These are phyloP conservation scores for Juglanconis juglandina DNA, from an alignment of 2,329 filamentous ascomycete species.

Conservation along the genomic window DNA sequence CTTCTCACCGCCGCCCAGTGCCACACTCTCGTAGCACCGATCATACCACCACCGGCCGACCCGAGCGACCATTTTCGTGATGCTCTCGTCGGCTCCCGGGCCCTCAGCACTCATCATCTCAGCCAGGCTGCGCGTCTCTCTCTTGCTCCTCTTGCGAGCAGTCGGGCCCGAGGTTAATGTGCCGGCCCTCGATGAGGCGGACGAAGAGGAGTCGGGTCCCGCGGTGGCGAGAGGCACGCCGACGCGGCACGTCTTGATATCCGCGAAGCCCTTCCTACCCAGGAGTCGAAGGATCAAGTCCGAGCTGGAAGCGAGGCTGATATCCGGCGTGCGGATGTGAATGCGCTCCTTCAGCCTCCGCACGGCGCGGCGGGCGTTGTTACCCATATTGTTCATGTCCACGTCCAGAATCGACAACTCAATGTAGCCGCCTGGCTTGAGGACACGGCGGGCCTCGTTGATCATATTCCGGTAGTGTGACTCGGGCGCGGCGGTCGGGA, in stretches of 20 bases:
- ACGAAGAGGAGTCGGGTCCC: slow-evolving; percentile 31
- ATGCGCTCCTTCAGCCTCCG: slow-evolving; percentile 70
- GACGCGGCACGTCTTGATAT: slow-evolving; percentile 72
- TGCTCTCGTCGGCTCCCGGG: slow-evolving; percentile 73
- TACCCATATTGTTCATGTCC: slow-evolving; percentile 80
- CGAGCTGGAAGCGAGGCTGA: slow-evolving; percentile 57
- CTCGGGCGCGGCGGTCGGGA: slow-evolving; percentile 67
- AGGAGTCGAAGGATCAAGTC: slow-evolving; percentile 64
- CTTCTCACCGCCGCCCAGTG: slow-evolving; percentile 45
- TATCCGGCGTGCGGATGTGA: slow-evolving; percentile 55
- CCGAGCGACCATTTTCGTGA: slow-evolving; percentile 86
- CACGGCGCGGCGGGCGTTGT: slow-evolving; percentile 63
- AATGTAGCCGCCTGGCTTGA: slow-evolving; percentile 75
- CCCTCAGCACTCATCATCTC: slow-evolving; percentile 71
- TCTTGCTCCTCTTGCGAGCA: slow-evolving; percentile 28
- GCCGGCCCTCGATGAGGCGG: slow-evolving; percentile 26
- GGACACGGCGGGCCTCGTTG: slow-evolving; percentile 70
- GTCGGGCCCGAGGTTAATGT: not conserved
- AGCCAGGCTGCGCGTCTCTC: slow-evolving; percentile 56
- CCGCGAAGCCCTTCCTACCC: slow-evolving; percentile 65
- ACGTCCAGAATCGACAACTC: slow-evolving; percentile 75
- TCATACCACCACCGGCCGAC: slow-evolving; percentile 97
- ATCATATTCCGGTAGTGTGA: slow-evolving; percentile 67
- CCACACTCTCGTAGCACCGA: slow-evolving; percentile 77
- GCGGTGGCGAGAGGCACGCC: slow-evolving; percentile 68